Conservation (phyloP, 805 yeast species). For the Starmerella floricola region DNA sequence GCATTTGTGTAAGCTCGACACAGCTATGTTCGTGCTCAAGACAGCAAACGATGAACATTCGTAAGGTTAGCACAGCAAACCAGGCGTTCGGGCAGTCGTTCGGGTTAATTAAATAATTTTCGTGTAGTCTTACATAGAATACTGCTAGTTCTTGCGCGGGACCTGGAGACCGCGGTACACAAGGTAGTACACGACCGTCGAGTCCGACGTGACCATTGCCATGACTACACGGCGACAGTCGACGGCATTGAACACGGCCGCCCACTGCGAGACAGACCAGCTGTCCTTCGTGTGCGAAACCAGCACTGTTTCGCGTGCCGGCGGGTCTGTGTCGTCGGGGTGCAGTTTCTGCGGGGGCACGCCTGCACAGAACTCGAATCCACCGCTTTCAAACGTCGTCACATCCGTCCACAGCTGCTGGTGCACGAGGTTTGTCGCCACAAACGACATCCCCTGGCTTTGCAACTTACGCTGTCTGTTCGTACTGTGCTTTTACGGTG, state of each 20-base stretch:
- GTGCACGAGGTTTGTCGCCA: conserved; percentile 26
- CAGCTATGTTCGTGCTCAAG: too few relatives aligned
- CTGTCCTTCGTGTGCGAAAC: conserved; percentile 21
- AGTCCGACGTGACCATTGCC: conserved; percentile 34
- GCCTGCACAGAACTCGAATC: conserved; percentile 22
- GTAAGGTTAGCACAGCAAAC: too few relatives aligned
- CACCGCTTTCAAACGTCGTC: conserved; percentile 13
- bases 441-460: too few relatives aligned
- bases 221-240: conserved; percentile 26
- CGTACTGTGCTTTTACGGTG: too few relatives aligned
- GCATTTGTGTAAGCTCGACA: too few relatives aligned
- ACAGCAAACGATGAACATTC: too few relatives aligned
- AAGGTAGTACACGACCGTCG: conserved; percentile 35
- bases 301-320: conserved; percentile 18
- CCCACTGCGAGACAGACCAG: conserved; percentile 30
- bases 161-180: conserved; percentile 31
- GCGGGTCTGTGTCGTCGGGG: conserved; percentile 26
- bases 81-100: not conserved
- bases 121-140: not conserved
- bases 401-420: conserved; percentile 32
- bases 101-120: not conserved
- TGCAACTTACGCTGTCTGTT: too few relatives aligned
- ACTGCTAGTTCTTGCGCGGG: conserved; percentile 30
- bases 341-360: conserved; percentile 30
- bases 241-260: conserved; percentile 24